Conservation (phyloP, 768 basidiomycete species). For the Phaeotremella fagi region DNA sequence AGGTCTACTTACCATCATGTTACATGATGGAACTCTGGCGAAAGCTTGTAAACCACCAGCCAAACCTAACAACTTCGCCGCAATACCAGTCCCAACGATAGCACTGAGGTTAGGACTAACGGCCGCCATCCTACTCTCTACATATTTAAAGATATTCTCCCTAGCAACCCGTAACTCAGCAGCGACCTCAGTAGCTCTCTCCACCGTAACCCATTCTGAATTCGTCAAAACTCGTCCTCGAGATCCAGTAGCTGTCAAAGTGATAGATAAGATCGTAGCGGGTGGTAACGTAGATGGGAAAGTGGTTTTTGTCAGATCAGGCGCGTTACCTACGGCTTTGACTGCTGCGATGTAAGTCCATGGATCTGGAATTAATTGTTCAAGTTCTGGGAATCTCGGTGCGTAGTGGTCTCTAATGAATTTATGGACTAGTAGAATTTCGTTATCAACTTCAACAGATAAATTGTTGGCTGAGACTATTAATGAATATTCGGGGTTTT, state of each 20-base stretch:
- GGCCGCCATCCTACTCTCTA: slow-evolving; percentile 97
- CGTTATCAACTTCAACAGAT: slow-evolving; percentile 96
- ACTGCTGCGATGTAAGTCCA: slow-evolving; percentile 89
- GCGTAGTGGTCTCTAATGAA: slow-evolving; percentile 98
- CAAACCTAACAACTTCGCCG: slow-evolving; percentile 94
- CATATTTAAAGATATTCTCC: slow-evolving; percentile 97
- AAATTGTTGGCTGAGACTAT: slow-evolving; percentile 98
- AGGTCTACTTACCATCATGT: slow-evolving; percentile 56
- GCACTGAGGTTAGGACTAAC: slow-evolving; percentile 97
- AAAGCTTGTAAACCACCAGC: slow-evolving; percentile 87
- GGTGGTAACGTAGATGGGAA: slow-evolving; percentile 73
- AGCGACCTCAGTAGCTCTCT: slow-evolving; percentile 81
- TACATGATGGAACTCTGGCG: slow-evolving; percentile 90
- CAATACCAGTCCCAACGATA: slow-evolving; percentile 97
- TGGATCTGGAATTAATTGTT: slow-evolving; percentile 88
- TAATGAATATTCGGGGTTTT: slow-evolving; percentile 91
- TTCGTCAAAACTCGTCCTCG: slow-evolving; percentile 67
- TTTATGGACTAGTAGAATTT: slow-evolving; percentile 96
- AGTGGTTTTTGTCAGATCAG: slow-evolving; percentile 82
- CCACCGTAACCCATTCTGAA: slow-evolving; percentile 71
- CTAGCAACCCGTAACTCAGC: slow-evolving; percentile 82
- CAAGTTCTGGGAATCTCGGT: slow-evolving; percentile 90
- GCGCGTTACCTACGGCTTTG: slow-evolving; percentile 75
- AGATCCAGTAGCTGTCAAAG: slow-evolving; percentile 89
- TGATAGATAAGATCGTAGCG: slow-evolving; percentile 91